A percentile compares a stretch with the other conserved stretches of the same genome.
phyloP scores from a whole-genome alignment of 305 asterid genomes.

The Lippia alba region DNA sequence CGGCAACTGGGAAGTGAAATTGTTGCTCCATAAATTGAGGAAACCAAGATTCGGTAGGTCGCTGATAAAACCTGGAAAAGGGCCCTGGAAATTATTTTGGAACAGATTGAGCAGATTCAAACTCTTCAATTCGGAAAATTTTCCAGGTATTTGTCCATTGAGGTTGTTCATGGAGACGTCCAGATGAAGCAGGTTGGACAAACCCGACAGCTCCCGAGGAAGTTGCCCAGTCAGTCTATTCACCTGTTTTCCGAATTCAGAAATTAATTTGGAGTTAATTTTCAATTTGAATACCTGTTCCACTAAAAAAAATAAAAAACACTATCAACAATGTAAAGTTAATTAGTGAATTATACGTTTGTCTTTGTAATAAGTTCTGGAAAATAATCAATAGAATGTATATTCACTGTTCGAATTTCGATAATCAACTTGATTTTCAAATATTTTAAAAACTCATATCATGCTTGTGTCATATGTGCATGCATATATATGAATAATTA shows the following conservation, averaged over 20 bases:
- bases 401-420: too few relatives aligned
- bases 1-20: not conserved
- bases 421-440: too few relatives aligned
- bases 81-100: not conserved
- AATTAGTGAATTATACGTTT: too few relatives aligned
- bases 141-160: constrained; percentile 50
- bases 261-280: too few relatives aligned
- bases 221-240: constrained; percentile 48
- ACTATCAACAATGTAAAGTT: too few relatives aligned
- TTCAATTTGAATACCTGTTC: too few relatives aligned
- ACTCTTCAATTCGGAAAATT: not conserved
- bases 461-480: too few relatives aligned
- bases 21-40: not conserved
- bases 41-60: not conserved
- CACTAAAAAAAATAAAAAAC: too few relatives aligned
- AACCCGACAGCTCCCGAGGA: constrained; percentile 45
- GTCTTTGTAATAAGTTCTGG: too few relatives aligned
- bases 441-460: too few relatives aligned
- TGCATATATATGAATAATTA: too few relatives aligned
- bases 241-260: not conserved
- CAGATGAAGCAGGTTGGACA: constrained; percentile 49
- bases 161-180: constrained; percentile 57
- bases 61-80: not conserved
- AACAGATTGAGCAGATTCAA: not conserved
- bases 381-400: too few relatives aligned